Percentiles rank a stretch among this genome's conserved stretches.
Evolutionary conservation across 2,329 filamentous ascomycete species (phyloP).

Genomic region (Phialocephala subalpina): DNA sequence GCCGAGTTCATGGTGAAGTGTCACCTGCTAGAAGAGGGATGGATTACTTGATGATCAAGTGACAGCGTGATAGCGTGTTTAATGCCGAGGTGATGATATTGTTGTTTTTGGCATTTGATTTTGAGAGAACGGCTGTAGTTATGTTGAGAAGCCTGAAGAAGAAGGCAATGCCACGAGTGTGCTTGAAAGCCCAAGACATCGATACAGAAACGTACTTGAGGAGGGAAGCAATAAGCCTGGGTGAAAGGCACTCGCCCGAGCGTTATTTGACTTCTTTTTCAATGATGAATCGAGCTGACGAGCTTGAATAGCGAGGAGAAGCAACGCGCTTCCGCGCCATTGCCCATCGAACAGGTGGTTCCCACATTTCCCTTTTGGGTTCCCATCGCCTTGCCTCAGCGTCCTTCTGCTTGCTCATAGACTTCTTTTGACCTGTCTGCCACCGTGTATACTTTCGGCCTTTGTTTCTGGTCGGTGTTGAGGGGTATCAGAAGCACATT

Average conservation of each 20-base stretch:
- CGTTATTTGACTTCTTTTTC: no score
- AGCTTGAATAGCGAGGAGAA: no score
- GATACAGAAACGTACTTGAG: background rate
- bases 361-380: no score
- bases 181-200: background rate
- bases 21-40: background rate
- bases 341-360: no score
- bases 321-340: no score
- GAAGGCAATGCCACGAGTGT: background rate
- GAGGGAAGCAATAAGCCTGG: background rate
- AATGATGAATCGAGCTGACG: no score
- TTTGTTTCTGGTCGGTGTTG: no score
- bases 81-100: background rate
- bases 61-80: background rate
- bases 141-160: background rate
- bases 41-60: background rate
- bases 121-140: background rate
- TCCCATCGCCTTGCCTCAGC: no score
- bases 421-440: no score
- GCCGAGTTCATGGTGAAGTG: slow-evolving; percentile 2
- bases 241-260: background rate
- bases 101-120: background rate
- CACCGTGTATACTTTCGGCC: no score
- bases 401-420: no score
- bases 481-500: no score